Evolutionary conservation across 345 rosid species (phyloP).

Genomic region (Boechera divaricarpa): DNA sequence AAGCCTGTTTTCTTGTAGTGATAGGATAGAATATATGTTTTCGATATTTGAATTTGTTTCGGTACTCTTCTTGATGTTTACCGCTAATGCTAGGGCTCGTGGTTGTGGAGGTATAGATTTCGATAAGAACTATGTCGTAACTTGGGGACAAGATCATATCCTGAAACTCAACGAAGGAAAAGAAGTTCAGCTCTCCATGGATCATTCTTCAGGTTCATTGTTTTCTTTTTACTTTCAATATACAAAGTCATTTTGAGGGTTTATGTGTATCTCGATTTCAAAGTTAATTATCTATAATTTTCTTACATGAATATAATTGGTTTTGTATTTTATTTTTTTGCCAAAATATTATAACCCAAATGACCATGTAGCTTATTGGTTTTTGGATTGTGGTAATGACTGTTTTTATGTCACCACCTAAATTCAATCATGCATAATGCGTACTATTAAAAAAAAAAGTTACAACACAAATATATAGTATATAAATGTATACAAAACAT

Average conservation of each 20-base stretch:
- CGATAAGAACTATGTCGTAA: conserved; percentile 25
- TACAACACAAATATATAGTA: background rate
- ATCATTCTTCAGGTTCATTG: conserved; percentile 2
- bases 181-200: conserved; percentile 32
- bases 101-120: conserved; percentile 15
- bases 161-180: conserved; percentile 32
- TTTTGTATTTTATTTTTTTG: no score
- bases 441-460: background rate
- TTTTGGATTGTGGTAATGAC: background rate
- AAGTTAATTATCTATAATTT: no score
- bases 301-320: background rate
- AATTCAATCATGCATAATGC: background rate
- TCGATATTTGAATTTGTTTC: background rate
- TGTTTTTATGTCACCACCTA: background rate
- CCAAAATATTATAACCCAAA: background rate
- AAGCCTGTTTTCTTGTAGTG: no score
- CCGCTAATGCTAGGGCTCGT: background rate
- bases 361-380: background rate
- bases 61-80: background rate
- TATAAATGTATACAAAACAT: background rate
- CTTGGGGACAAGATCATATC: conserved; percentile 34
- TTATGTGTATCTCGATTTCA: background rate
- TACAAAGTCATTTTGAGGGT: background rate
- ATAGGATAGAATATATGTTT: background rate
- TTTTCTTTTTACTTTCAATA: background rate